Conservation (phyloP, 345 rosid species). For the Gossypium longicalyx region DNA sequence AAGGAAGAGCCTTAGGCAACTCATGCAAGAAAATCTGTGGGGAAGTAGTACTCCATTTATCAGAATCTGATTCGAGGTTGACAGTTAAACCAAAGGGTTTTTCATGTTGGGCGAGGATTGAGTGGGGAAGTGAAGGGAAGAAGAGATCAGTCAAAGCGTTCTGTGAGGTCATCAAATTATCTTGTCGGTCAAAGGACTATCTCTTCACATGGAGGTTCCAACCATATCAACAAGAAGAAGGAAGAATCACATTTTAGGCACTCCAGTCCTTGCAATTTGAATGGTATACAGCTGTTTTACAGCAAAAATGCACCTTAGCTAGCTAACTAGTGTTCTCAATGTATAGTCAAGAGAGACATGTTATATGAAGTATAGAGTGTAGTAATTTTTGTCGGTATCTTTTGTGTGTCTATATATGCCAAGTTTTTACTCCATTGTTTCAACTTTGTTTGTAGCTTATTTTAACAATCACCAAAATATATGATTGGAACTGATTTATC, state of each 20-base stretch:
- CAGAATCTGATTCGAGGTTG: slow-evolving; percentile 11
- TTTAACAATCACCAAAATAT: neutral
- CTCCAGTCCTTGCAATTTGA: slow-evolving; percentile 21
- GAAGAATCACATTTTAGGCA: slow-evolving; percentile 29
- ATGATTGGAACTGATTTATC: neutral
- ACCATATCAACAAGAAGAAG: slow-evolving; percentile 43
- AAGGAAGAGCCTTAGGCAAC: slow-evolving; percentile 18
- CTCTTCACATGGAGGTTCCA: slow-evolving; percentile 78
- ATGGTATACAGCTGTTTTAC: slow-evolving; percentile 5
- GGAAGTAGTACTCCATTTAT: slow-evolving; percentile 47
- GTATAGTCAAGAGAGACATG: neutral
- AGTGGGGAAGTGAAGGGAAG: slow-evolving; percentile 61
- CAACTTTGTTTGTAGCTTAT: neutral
- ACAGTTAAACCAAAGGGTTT: slow-evolving; percentile 50
- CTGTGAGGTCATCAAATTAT: slow-evolving; percentile 40
- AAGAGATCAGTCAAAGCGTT: slow-evolving; percentile 25
- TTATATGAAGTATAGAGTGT: neutral
- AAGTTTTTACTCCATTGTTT: neutral
- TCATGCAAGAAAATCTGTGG: slow-evolving; percentile 72
- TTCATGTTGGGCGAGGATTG: slow-evolving; percentile 87
- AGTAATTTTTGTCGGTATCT: neutral
- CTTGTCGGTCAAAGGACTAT: slow-evolving; percentile 66
- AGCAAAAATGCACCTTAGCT: neutral
- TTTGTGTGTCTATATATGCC: neutral
- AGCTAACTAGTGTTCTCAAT: too few relatives aligned